Evolutionary conservation across 2,329 filamentous ascomycete genomes (phyloP).

Genomic region (Scedosporium apiospermum): DNA sequence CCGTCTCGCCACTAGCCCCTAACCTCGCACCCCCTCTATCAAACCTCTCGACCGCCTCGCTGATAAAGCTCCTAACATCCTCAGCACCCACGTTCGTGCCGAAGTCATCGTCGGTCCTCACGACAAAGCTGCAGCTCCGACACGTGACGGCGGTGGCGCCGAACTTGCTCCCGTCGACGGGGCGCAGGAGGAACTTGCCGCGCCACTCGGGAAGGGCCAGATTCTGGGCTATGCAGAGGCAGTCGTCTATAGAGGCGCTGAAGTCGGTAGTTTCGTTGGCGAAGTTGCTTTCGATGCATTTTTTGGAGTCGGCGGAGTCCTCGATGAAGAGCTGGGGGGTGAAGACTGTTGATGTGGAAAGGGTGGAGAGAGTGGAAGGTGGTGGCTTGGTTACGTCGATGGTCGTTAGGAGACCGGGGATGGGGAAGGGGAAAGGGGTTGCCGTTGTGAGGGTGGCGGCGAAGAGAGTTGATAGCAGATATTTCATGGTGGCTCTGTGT

Average conservation of each 20-base stretch:
- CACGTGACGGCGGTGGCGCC: conserved; percentile 3
- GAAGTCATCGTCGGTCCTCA: conserved; percentile 5
- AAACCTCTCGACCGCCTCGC: conserved; percentile 5
- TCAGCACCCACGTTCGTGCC: conserved; percentile 6
- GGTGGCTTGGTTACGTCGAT: conserved; percentile 2
- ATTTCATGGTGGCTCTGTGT: neutral
- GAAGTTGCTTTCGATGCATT: conserved; percentile 7
- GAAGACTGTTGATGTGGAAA: neutral
- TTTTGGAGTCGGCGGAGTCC: neutral
- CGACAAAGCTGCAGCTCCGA: conserved; percentile 7
- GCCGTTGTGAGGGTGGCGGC: neutral
- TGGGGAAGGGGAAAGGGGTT: neutral
- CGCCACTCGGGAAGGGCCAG: neutral
- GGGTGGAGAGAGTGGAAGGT: neutral
- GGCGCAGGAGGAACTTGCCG: conserved; percentile 8
- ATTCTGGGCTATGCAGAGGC: conserved; percentile 8
- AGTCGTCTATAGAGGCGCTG: conserved; percentile 7
- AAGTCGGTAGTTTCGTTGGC: conserved; percentile 6
- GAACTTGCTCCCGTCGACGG: conserved; percentile 7
- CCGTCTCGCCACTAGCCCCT: conserved; percentile 7
- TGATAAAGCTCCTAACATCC: conserved; percentile 2
- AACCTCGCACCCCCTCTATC: conserved; percentile 1
- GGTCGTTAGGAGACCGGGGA: neutral
- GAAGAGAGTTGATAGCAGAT: neutral
- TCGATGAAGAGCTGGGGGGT: conserved; percentile 1